These are phyloP conservation scores for Plasmodium knowlesi DNA, from an alignment of 169 alveolate genomes.

Conservation along the genomic window DNA sequence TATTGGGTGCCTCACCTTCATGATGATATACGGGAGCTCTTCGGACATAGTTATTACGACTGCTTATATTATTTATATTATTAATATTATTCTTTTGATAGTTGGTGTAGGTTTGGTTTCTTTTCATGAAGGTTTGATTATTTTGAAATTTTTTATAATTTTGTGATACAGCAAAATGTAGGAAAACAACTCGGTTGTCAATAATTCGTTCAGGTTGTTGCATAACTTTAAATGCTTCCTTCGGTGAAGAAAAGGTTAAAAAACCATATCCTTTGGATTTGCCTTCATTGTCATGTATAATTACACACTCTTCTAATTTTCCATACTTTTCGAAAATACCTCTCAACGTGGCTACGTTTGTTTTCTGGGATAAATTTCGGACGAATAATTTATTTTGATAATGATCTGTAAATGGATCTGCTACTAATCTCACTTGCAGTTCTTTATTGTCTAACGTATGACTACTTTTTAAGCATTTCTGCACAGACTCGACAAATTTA, in stretches of 20 bases:
- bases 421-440: conserved; percentile 79
- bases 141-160: conserved; percentile 71
- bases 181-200: conserved; percentile 82
- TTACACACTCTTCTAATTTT: conserved; percentile 82
- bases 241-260: conserved; percentile 76
- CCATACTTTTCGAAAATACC: conserved; percentile 79
- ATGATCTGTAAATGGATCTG: conserved; percentile 79
- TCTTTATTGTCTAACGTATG: conserved; percentile 78
- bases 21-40: conserved; percentile 67
- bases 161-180: conserved; percentile 80
- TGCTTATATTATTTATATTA: conserved; percentile 29
- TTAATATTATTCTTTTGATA: conserved; percentile 48
- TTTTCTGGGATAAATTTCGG: conserved; percentile 81
- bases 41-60: conserved; percentile 34
- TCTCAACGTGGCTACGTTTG: conserved; percentile 79
- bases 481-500: conserved; percentile 82
- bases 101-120: conserved; percentile 37
- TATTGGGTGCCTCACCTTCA: conserved; percentile 56
- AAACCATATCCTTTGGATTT: conserved; percentile 83
- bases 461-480: conserved; percentile 74
- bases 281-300: conserved; percentile 81
- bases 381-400: conserved; percentile 82
- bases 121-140: conserved; percentile 49
- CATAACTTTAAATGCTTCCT: conserved; percentile 82
- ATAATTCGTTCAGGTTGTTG: conserved; percentile 83